Base-by-base conservation (phyloP, 1,284 basidiomycete genomes). In the Ceratobasidium sp. region DNA sequence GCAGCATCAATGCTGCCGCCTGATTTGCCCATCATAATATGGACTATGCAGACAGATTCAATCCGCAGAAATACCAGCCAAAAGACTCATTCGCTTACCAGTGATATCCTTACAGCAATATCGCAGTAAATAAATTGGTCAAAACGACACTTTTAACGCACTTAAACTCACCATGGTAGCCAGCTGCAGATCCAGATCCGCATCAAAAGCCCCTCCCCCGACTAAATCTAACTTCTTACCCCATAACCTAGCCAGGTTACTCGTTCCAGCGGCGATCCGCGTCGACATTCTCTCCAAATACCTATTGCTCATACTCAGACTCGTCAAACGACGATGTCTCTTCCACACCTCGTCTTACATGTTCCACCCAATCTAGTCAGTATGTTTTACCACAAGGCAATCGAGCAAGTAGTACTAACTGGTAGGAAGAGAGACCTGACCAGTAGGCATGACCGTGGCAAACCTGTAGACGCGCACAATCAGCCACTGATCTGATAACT, bases 311-410 rank as follows among this genome's bases (percentile, higher is more conserved):
- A 70, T 70, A 26, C 67, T 70, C 6, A 54, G 67, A 1, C 67
- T 54, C 6, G 55, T 58, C 21, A 70, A 30, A 11, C 55, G 67
- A 7, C 67, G 67, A 18, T 70, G 67, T 2, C 55, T 50, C 23
- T 67, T 67, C 66, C 66, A 69, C 13, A 50, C 52, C 14, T 69
- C 66, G 46, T 70, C 67, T 69, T 13, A 4, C 41, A 11, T 38
- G 35, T 11, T 5, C 4, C 35, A 11, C 35, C 35, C 35, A 11
- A 38, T 11, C 35, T 38, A 38, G 35, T 38, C 11, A 38, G 35
- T 11, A 11, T 38, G 11, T 11, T 38, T 38, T 5, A 38, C 11
- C 35, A 38, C 35, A 11, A 38, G 6, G 35, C 16, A 14, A 38
- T 38, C 35, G 35, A 38, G 35, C 35, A 38, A 47, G 21, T 30